Percentiles rank a stretch among this genome's conserved stretches.
Conservation (phyloP, 345 rosid genomes). For the Toxicodendron radicans region DNA sequence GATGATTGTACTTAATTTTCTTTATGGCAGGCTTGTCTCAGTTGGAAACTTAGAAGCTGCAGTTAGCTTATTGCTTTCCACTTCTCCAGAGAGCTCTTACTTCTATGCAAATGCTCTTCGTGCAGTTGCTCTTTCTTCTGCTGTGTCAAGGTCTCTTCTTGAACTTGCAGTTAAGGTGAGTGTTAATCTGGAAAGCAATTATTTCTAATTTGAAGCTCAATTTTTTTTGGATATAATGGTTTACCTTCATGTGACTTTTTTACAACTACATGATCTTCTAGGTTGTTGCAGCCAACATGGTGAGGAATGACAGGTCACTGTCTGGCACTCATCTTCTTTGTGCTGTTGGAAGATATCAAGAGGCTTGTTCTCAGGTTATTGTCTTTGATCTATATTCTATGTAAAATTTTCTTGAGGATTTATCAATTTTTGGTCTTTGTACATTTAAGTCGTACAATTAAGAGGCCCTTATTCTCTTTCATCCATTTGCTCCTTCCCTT, state of each 20-base stretch:
- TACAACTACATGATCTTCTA: slow-evolving; percentile 27
- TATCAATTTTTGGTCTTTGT: neutral
- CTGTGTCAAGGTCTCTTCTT: slow-evolving; percentile 91
- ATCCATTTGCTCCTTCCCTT: too few relatives aligned
- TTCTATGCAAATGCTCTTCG: slow-evolving; percentile 94
- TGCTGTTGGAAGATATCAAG: slow-evolving; percentile 96
- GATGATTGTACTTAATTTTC: slow-evolving; percentile 7
- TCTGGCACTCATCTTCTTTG: slow-evolving; percentile 94
- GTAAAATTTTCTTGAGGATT: neutral
- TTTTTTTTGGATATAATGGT: neutral
- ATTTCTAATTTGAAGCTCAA: neutral
- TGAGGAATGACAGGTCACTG: slow-evolving; percentile 80
- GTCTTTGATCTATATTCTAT: neutral
- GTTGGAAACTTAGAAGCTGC: slow-evolving; percentile 97
- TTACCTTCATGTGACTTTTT: slow-evolving; percentile 5
- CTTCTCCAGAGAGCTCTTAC: slow-evolving; percentile 86
- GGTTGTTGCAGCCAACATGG: slow-evolving; percentile 99
- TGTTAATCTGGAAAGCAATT: neutral
- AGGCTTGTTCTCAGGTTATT: slow-evolving; percentile 96
- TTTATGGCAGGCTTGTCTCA: slow-evolving; percentile 70
- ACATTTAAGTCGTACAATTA: too few relatives aligned
- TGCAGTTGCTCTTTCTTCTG: slow-evolving; percentile 96
- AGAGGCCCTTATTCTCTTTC: too few relatives aligned
- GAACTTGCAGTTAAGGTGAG: slow-evolving; percentile 94
- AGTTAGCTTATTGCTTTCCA: slow-evolving; percentile 88